Percentiles rank a stretch among this genome's conserved stretches.
Conservation (phyloP, 1,139 yeast species). For the Taphrina betulina region DNA sequence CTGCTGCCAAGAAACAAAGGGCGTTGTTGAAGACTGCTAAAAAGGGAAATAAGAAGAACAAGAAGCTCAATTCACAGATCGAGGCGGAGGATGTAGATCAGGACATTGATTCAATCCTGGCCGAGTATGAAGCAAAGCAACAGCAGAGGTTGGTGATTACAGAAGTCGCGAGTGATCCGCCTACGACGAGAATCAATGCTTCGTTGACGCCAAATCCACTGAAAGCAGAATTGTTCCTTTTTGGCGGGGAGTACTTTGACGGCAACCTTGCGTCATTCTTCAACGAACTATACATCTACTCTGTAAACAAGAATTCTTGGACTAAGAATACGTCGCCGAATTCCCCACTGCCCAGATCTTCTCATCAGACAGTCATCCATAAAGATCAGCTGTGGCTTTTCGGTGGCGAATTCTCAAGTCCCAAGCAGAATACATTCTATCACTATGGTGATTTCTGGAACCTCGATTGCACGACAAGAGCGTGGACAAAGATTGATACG, state of each 20-base stretch:
- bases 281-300: slow-evolving; percentile 74
- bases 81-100: slow-evolving; percentile 66
- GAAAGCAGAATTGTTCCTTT: slow-evolving; percentile 72
- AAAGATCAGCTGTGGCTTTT: slow-evolving; percentile 80
- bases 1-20: slow-evolving; percentile 78
- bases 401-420: slow-evolving; percentile 97
- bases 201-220: slow-evolving; percentile 62
- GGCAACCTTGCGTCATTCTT: slow-evolving; percentile 65
- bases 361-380: slow-evolving; percentile 91
- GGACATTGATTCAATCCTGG: slow-evolving; percentile 81
- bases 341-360: slow-evolving; percentile 87
- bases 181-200: slow-evolving; percentile 69
- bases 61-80: slow-evolving; percentile 61
- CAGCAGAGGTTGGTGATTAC: slow-evolving; percentile 70
- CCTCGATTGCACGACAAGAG: slow-evolving; percentile 75
- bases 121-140: slow-evolving; percentile 59
- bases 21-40: slow-evolving; percentile 67
- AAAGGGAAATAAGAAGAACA: slow-evolving; percentile 72
- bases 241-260: slow-evolving; percentile 79
- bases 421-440: slow-evolving; percentile 91
- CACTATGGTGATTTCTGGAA: slow-evolving; percentile 97
- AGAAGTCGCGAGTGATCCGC: slow-evolving; percentile 58
- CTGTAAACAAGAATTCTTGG: slow-evolving; percentile 81
- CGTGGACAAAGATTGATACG: slow-evolving; percentile 83
- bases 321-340: slow-evolving; percentile 74